Evolutionary conservation across 2,329 filamentous ascomycete species (phyloP).

Genomic region (Neurospora sp.): DNA sequence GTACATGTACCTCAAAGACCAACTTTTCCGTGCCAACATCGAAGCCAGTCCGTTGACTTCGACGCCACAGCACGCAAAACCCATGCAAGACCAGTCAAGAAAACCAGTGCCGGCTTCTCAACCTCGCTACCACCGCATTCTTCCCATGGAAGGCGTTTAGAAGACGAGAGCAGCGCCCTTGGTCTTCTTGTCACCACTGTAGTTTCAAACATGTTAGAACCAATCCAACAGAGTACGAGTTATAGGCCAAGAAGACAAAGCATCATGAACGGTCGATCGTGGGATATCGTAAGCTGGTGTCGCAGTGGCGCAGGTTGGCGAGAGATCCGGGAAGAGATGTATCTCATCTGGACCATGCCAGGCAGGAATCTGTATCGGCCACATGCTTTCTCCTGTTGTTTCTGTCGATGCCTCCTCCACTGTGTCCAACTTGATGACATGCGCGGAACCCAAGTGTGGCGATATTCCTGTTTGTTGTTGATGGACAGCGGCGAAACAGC

Average conservation of each 20-base stretch:
- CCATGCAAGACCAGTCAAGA: slow-evolving; percentile 16
- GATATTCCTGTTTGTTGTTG: neutral
- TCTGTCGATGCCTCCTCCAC: neutral
- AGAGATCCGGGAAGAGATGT: neutral
- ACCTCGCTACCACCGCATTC: slow-evolving; percentile 13
- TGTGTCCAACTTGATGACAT: neutral
- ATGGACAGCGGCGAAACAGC: neutral
- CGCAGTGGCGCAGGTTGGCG: neutral
- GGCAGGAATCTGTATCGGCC: neutral
- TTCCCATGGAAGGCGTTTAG: slow-evolving; percentile 49
- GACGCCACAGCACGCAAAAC: slow-evolving; percentile 14
- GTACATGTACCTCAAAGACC: slow-evolving; percentile 20
- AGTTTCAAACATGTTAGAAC: slow-evolving; percentile 30
- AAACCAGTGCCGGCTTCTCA: slow-evolving; percentile 15
- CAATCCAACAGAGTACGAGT: neutral
- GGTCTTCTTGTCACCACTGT: slow-evolving; percentile 99
- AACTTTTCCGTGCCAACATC: slow-evolving; percentile 17
- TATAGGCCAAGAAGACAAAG: neutral
- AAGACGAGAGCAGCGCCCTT: slow-evolving; percentile 99
- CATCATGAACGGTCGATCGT: neutral
- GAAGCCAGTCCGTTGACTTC: slow-evolving; percentile 16
- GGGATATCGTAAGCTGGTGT: neutral
- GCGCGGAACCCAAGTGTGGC: neutral
- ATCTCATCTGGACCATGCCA: neutral
- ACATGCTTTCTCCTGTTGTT: neutral